Evolutionary conservation across 345 rosid genomes (phyloP), one percentile per base, ranked within the genome.

Genomic region (Corymbia maculata): DNA sequence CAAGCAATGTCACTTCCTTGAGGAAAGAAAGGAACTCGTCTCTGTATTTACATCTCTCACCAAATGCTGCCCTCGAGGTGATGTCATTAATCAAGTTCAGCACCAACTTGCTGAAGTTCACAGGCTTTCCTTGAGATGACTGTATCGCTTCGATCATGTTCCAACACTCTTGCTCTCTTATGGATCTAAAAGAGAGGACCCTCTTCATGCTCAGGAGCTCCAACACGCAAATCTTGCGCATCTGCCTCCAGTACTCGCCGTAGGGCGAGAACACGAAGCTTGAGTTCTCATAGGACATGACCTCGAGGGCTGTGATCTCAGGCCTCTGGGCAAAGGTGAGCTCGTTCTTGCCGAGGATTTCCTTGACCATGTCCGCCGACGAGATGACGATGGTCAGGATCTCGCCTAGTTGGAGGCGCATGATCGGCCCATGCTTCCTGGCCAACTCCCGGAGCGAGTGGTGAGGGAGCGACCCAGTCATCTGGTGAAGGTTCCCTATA

Each of bases 351-450:
- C 89, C 91, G 85, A 92, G 64, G 12, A 91, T 88, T 45, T 87
- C 88, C 75, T 88, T 42, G 24, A 91, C 94, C 8, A 86, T 53
- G 9, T 94, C 90, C 0, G 94, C 85, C 3, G 93, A 90, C 22
- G 91, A 90, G 86, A 93, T 57, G 13, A 91, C 79, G 5, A 92
- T 32, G 52, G 88, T 86, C 3, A 89, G 42, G 49, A 87, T 55
- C 86, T 90, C 92, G 15, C 94, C 94, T 5, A 94, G 88, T 53
- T 90, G 90, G 64, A 94, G 90, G 51, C 88, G 70, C 88, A 93
- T 86, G 51, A 92, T 47, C 24, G 91, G 94, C 26, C 94, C 94
- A 16, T 93, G 91, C 47, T 22, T 51, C 21, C 64, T 59, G 70
- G 92, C 90, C 51, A 92, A 42, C 8, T 88, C 68, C 51, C 89